Base-by-base conservation (phyloP, 306 rosid genomes). In the Castanea sativa region DNA sequence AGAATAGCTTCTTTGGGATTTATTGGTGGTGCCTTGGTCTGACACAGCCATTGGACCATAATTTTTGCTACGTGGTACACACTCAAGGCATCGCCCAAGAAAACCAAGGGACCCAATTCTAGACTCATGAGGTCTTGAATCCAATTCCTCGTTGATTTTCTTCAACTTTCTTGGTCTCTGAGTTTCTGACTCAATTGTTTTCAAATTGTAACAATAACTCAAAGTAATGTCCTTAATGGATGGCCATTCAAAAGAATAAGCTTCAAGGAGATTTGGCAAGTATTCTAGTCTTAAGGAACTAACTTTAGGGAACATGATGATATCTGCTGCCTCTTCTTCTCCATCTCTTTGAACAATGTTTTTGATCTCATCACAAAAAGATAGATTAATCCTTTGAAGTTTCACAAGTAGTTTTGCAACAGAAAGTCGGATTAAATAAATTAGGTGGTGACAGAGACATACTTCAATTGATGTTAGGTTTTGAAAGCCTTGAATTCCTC, bases 351-450 rank as follows among this genome's bases (percentile, higher is more conserved):
- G 65, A 59, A 59, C 25, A 4, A 59, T 59, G 29, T 59, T 21
- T 59, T 11, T 5, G 2, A 59, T 59, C 7, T 0, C 23, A 0
- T 4, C 0, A 25, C 65, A 59, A 0, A 0, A 0, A 2, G 0
- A 2, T 1, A 20, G 2, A 0, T 0, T 0, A 49, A 58, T 20
- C 15, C 14, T 5, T 59, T 11, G 65, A 23, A 59, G 65, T 59
- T 11, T 13, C 65, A 11, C 65, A 12, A 59, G 6, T 3, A 20
- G 65, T 59, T 21, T 59, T 20, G 32, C 65, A 3, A 59, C 0
- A 59, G 32, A 59, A 59, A 25, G 5, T 20, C 32, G 30, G 2
- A 59, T 1, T 11, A 59, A 21, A 23, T 23, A 18, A 20, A 14
- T 59, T 5, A 59, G 32, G 9, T 2, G 65, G 18, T 1, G 0